Conservation (phyloP, 768 basidiomycete genomes). For the Tylopilus rubrobrunneus region DNA sequence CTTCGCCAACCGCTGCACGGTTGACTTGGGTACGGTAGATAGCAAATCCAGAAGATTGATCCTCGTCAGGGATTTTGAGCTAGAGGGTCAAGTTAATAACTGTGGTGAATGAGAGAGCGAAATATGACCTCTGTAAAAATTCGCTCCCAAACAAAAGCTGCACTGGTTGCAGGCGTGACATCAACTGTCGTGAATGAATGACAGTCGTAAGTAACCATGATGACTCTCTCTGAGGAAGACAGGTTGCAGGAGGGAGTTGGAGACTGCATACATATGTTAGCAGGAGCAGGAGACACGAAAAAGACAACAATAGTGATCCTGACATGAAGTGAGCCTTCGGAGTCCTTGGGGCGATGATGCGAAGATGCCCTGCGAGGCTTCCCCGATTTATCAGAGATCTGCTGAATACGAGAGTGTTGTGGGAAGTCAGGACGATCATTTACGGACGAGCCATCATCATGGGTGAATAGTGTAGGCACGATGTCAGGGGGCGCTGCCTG, state of each 20-base stretch:
- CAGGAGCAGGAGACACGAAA: conserved; percentile 1
- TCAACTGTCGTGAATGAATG: conserved; percentile 72
- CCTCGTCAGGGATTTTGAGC: conserved; percentile 83
- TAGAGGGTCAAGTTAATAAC: conserved; percentile 26
- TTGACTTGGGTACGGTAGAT: conserved; percentile 90
- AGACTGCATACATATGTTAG: conserved; percentile 22
- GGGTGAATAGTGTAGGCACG: conserved; percentile 36
- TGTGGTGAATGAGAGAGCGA: not conserved
- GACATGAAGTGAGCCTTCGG: conserved; percentile 26
- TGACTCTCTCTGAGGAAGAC: conserved; percentile 34
- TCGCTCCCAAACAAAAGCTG: conserved; percentile 71
- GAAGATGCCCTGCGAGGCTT: conserved; percentile 28
- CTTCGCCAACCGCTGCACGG: conserved; percentile 66
- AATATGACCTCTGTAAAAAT: conserved; percentile 71
- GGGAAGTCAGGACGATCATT: conserved; percentile 29
- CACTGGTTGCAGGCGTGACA: conserved; percentile 59
- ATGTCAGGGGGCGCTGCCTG: conserved; percentile 41
- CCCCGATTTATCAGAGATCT: conserved; percentile 28
- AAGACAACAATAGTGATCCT: conserved; percentile 1
- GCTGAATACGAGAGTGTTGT: conserved; percentile 31
- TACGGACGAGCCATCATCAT: conserved; percentile 33
- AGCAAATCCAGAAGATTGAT: conserved; percentile 61
- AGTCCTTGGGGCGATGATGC: conserved; percentile 23
- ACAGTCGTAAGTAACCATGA: conserved; percentile 75
- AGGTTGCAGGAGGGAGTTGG: conserved; percentile 29